phyloP scores from a whole-genome alignment of 2,329 filamentous ascomycete genomes.

The Penicillium sp. region DNA sequence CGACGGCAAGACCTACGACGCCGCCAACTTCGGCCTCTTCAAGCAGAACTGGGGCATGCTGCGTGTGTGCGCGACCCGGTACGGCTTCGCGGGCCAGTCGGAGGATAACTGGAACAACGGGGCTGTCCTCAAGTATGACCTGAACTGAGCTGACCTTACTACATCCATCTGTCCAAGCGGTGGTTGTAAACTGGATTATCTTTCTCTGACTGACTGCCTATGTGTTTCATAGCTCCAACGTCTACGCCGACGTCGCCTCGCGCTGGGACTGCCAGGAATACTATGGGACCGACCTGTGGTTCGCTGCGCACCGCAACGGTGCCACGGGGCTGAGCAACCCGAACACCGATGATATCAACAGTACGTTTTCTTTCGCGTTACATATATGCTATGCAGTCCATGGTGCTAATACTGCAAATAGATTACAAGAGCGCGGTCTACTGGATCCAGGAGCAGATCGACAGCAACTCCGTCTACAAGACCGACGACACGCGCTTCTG shows the following conservation, averaged over 20 bases:
- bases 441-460: conserved; percentile 36
- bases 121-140: conserved; percentile 26
- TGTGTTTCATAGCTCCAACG: conserved; percentile 15
- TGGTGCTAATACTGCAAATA: neutral
- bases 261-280: conserved; percentile 31
- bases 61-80: conserved; percentile 7
- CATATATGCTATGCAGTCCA: neutral
- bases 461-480: conserved; percentile 25
- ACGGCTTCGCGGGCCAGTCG: conserved; percentile 27
- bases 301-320: conserved; percentile 32
- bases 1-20: conserved; percentile 27
- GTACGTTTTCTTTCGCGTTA: neutral
- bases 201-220: too few species aligned
- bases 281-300: conserved; percentile 34
- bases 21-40: conserved; percentile 23
- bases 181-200: too few species aligned
- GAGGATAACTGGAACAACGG: conserved; percentile 28
- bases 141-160: too few species aligned
- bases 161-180: too few species aligned
- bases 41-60: conserved; percentile 19
- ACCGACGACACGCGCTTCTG: conserved; percentile 37
- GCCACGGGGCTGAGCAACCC: conserved; percentile 29
- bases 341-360: conserved; percentile 20
- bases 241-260: conserved; percentile 27
- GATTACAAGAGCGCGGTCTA: conserved; percentile 32